These are phyloP conservation scores for Fusarium musae DNA, from an alignment of 2,329 filamentous ascomycete species.

Conservation along the genomic window DNA sequence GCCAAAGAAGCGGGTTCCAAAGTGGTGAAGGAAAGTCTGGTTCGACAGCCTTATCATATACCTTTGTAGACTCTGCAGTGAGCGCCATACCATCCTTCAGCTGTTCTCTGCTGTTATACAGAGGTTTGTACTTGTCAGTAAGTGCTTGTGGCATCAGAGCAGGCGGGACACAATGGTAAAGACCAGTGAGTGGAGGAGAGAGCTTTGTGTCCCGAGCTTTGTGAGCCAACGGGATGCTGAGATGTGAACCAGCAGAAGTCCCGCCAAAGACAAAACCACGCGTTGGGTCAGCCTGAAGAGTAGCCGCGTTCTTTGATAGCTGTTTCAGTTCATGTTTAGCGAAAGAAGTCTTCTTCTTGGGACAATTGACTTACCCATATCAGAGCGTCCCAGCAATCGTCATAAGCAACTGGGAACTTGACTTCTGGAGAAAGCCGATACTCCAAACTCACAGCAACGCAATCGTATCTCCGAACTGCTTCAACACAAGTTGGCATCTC, in stretches of 20 bases:
- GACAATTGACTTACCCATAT: background rate
- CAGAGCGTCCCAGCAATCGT: background rate
- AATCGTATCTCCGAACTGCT: background rate
- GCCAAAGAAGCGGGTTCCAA: background rate
- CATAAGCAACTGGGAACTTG: background rate
- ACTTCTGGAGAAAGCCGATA: background rate
- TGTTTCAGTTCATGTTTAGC: accelerated
- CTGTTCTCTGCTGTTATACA: background rate
- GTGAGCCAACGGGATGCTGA: background rate
- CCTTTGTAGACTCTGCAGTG: background rate
- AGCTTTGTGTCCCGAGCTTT: background rate
- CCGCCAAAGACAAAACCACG: background rate
- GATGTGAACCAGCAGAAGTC: background rate
- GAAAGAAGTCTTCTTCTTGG: accelerated
- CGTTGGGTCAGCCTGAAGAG: background rate
- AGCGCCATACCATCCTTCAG: background rate
- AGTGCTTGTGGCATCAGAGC: background rate
- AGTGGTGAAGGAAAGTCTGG: background rate
- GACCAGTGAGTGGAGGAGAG: background rate
- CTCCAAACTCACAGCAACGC: background rate
- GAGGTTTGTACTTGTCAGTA: background rate
- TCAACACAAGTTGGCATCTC: background rate
- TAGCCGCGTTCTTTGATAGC: background rate
- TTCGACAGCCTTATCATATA: background rate
- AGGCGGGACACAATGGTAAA: background rate